Evolutionary conservation across 768 basidiomycete genomes (phyloP), one percentile per base, ranked within the genome.

Genomic region (Psilocybe sp.): DNA sequence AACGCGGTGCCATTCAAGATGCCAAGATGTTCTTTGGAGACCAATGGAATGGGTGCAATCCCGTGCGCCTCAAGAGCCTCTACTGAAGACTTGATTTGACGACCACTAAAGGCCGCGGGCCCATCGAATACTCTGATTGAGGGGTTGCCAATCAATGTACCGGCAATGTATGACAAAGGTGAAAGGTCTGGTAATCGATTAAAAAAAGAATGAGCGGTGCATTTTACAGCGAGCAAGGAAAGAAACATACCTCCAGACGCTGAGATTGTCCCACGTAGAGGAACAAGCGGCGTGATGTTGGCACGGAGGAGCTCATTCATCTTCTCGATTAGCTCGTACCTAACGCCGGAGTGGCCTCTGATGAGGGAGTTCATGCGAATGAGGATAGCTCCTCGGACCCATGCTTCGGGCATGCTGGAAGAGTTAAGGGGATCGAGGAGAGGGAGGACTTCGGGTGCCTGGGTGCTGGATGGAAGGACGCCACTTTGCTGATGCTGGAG

Each of bases 341-440:
- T 80, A 11, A 95, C 82, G 32, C 88, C 92, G 16, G 89, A 92
- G 68, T 94, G 92, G 0, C 91, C 92, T 5, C 92, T 85, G 47
- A 92, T 83, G 38, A 95, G 80, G 4, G 89, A 92, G 67, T 94
- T 95, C 77, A 90, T 86, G 56, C 92, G 88, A 58, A 95, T 77
- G 9, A 92, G 69, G 60, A 94, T 91, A 1, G 92, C 89, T 11
- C 87, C 92, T 46, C 92, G 84, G 31, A 92, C 90, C 88, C 92
- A 92, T 2, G 88, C 72, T 51, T 89, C 85, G 4, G 92, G 91
- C 89, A 94, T 92, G 51, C 78, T 82, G 28, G 79, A 78, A 10
- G 82, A 79, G 10, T 77, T 68, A 11, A 85, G 64, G 1, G 87
- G 88, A 60, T 91, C 88, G 4, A 77, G 75, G 39, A 92, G 81